These are phyloP conservation scores for Meyerozyma athensensis DNA, from an alignment of 1,139 yeast genomes.

Conservation along the genomic window DNA sequence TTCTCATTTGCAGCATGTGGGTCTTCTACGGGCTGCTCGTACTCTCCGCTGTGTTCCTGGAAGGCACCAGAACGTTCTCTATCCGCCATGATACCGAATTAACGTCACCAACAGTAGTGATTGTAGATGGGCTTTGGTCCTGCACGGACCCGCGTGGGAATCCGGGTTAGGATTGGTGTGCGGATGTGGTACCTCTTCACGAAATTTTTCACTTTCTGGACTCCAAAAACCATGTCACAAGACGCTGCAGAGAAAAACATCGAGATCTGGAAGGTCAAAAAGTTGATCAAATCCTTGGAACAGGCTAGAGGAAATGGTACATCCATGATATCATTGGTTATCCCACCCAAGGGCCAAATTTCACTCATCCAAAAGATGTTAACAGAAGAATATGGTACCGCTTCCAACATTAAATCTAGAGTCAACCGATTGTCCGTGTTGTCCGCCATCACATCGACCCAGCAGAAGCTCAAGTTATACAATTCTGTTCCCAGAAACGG, in stretches of 20 bases:
- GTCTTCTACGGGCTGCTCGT: neutral
- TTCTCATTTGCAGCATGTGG: conserved; percentile 3
- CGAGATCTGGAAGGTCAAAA: conserved; percentile 98
- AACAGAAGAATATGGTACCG: conserved; percentile 98
- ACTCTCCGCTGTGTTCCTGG: neutral
- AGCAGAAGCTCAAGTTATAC: conserved; percentile 89
- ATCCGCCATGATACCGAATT: neutral
- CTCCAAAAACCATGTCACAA: conserved; percentile 8
- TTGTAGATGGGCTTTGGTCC: neutral
- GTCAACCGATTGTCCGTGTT: conserved; percentile 92
- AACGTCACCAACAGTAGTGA: too few species aligned
- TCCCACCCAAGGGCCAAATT: conserved; percentile 93
- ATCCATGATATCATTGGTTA: conserved; percentile 93
- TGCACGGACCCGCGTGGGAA: neutral
- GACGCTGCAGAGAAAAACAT: conserved; percentile 88
- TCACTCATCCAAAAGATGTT: conserved; percentile 84
- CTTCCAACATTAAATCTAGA: conserved; percentile 94
- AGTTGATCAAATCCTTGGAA: conserved; percentile 80
- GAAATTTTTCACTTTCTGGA: neutral
- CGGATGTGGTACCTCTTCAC: neutral
- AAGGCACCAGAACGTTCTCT: neutral
- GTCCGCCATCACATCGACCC: conserved; percentile 96
- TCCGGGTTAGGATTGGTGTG: conserved; percentile 3
- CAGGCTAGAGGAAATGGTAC: conserved; percentile 97
- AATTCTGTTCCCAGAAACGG: conserved; percentile 90